A percentile compares a stretch with the other conserved stretches of the same genome.
Conservation (phyloP, 257 asterid species). For the Gentiana straminea region DNA sequence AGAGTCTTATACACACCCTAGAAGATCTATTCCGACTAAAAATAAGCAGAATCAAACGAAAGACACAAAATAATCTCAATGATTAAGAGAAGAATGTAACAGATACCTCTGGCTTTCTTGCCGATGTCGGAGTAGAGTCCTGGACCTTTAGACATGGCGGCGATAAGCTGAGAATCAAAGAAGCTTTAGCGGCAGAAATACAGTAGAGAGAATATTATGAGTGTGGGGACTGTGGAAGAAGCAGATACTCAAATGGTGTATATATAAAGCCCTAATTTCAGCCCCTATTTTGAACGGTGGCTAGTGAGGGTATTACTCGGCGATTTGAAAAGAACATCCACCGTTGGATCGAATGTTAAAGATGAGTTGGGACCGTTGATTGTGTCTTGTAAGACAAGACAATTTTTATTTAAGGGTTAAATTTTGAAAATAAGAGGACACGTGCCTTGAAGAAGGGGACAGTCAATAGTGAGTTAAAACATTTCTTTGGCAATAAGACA, state of each 20-base stretch:
- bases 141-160: slow-evolving; percentile 81
- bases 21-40: slow-evolving; percentile 41
- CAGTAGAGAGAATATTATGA: background rate
- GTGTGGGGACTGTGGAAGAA: background rate
- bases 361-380: slow-evolving; percentile 27
- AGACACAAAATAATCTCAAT: background rate
- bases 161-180: slow-evolving; percentile 3
- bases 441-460: slow-evolving; percentile 16
- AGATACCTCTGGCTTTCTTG: slow-evolving; percentile 66
- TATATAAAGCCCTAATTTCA: slow-evolving; percentile 39
- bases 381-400: slow-evolving; percentile 18
- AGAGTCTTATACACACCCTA: background rate
- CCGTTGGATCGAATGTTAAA: slow-evolving; percentile 25
- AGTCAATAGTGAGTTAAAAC: background rate
- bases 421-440: slow-evolving; percentile 6
- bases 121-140: slow-evolving; percentile 89
- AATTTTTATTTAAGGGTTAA: slow-evolving; percentile 6
- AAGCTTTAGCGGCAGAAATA: background rate
- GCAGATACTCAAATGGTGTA: slow-evolving; percentile 2
- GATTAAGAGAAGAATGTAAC: background rate
- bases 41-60: slow-evolving; percentile 1
- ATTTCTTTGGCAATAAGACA: slow-evolving; percentile 20
- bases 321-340: slow-evolving; percentile 7
- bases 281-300: slow-evolving; percentile 15
- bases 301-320: slow-evolving; percentile 8